phyloP scores from a whole-genome alignment of 495 filamentous ascomycete genomes.

The Xylaria scruposa region DNA sequence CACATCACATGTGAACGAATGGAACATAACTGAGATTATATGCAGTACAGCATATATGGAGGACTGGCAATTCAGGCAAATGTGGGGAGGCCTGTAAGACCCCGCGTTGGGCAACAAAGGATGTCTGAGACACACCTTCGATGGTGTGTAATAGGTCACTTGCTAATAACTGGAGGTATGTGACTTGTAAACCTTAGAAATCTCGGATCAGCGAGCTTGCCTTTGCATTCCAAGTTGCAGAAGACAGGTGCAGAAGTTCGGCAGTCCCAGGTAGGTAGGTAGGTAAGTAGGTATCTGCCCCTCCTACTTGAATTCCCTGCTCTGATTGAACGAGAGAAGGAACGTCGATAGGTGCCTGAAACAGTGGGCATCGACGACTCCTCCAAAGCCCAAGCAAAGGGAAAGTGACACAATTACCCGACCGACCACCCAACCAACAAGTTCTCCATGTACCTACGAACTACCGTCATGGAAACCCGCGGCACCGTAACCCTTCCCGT shows the following conservation, averaged over 20 bases:
- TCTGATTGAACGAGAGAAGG: not conserved
- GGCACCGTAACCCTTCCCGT: not conserved
- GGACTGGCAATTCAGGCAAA: not conserved
- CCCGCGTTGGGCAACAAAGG: not conserved
- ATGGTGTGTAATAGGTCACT: too few relatives aligned
- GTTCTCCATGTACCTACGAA: not conserved
- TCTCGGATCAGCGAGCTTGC: too few relatives aligned
- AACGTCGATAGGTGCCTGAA: conserved; percentile 1
- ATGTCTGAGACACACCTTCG: too few relatives aligned
- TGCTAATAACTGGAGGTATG: too few relatives aligned
- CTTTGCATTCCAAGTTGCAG: too few relatives aligned
- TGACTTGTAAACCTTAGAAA: too few relatives aligned
- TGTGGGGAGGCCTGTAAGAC: not conserved
- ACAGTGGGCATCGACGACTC: not conserved
- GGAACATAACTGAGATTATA: too few relatives aligned
- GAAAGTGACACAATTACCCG: not conserved
- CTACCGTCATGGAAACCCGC: not conserved
- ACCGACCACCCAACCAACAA: not conserved
- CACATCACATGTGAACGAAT: conserved; percentile 1
- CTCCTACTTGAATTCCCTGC: not conserved
- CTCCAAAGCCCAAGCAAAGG: not conserved
- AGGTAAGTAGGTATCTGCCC: not conserved
- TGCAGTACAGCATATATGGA: too few relatives aligned
- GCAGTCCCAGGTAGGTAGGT: too few relatives aligned
- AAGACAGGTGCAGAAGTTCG: too few relatives aligned